Base-by-base conservation (phyloP, 768 basidiomycete genomes). In the Trametopsis cervina region DNA sequence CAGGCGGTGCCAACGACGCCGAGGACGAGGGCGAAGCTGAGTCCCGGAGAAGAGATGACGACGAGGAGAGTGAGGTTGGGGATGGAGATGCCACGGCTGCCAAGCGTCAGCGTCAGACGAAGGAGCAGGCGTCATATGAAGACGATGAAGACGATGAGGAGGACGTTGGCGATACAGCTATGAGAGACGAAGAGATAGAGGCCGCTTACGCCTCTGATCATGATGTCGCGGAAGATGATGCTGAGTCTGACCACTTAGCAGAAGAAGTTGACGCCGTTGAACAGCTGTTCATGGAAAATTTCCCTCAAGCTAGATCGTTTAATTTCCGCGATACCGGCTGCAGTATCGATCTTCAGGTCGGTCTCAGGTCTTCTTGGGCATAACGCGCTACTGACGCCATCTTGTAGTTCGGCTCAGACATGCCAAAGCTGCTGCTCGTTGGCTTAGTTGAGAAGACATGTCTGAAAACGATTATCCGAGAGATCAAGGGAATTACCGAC, bases 361-460 rank as follows among this genome's bases (percentile, higher is more conserved):
- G 83, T 66, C 20, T n/a, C 10, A 42, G 15, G 46, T 18, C 11
- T 25, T 2, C 18, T n/a, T 47, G 29, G 25, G 26, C 46, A 15
- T 22, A 41, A 24, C 26, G 40, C 36, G 9, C 37, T 24, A 23
- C 38, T 43, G 12, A 37, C 38, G 3, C 48, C 25, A 7, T 33
- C 35, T 17, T 38, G 42, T 43, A 98, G 92, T 94, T 98, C 69
- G 71, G 77, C 10, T 78, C 86, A 38, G 81, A 89, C 57, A 84
- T 92, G 63, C 93, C 93, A 10, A 98, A 98, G 66, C 74, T 99
- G 26, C 73, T 99, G 18, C 76, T 99, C 37, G 91, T 98, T 41
- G 95, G 93, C 40, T 81, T 99, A 52, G 76, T 98, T 48, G 96
- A 98, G 63, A 76, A 84, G 46, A 80, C 84, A 10, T 97, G 94